Base-by-base conservation (phyloP, 371 early-diverging fungal species). In the Fennellomyces sp. region DNA sequence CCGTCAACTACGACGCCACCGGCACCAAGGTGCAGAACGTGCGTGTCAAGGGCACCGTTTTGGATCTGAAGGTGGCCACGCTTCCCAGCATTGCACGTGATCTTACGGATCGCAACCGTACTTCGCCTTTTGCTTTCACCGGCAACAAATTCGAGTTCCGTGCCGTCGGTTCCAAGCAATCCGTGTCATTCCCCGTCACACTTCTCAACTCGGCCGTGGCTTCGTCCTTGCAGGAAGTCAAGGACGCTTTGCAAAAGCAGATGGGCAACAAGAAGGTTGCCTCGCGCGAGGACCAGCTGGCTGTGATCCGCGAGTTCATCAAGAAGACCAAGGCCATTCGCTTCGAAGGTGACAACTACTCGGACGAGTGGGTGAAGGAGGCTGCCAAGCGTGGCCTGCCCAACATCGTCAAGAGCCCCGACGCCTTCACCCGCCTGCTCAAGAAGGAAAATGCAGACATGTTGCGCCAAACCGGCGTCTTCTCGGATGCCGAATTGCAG, bases 81-180 rank as follows among this genome's bases (percentile, higher is more conserved):
- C 83, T 98, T 47, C 97, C 99, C 60, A 79, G 78, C 67, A 95
- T 98, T 70, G 73, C 92, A 23, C 94, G 97, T 78, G 99, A 98
- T 74, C 75, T 96, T 75, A 97, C 98, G 19, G 99, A 98, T 75
- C 94, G 99, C 75, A 98, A 98, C 91, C 93, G 97, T 69, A 98
- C 99, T 25, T 97, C 97, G 50, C 97, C 99, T 29, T 97, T 98
- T 65, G 99, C 99, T 56, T 98, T 97, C 84, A 98, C 97, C 59
- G 97, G 97, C 58, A 97, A 98, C 93, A 98, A 98, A 87, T 97
- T 98, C 66, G 99, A 98, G 84, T 98, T 97, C 95, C 93, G 99
- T 81, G 97, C 97, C 60, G 97, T 97, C 33, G 99, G 99, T 33
- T 93, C 99, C 65, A 96, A 96, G 86, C 97, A 95, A 81, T 94